Conservation (phyloP, 805 yeast genomes). For the Lachancea fermentati region DNA sequence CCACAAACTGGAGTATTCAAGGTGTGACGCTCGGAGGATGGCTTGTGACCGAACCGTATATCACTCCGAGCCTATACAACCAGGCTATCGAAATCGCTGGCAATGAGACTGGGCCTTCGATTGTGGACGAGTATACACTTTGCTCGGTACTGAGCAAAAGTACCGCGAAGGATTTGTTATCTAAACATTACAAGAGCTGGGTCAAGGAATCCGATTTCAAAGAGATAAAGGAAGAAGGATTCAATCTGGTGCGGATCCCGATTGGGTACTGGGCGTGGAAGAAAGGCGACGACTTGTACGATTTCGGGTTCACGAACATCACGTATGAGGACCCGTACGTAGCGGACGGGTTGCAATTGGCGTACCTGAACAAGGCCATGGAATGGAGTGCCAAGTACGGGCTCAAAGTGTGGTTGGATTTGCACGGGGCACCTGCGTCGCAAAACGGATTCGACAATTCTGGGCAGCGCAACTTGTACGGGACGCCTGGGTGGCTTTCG, state of each 20-base stretch:
- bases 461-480: slow-evolving; percentile 49
- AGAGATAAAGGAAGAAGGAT: slow-evolving; percentile 46
- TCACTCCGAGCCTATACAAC: slow-evolving; percentile 57
- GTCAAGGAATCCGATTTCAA: slow-evolving; percentile 54
- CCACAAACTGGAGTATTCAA: slow-evolving; percentile 5
- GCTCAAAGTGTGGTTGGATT: slow-evolving; percentile 65
- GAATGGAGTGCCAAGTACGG: slow-evolving; percentile 60
- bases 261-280: slow-evolving; percentile 79
- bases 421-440: slow-evolving; percentile 80
- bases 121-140: slow-evolving; percentile 55
- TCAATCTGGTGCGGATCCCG: slow-evolving; percentile 70
- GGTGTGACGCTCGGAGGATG: slow-evolving; percentile 67
- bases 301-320: slow-evolving; percentile 15
- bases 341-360: slow-evolving; percentile 49
- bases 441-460: slow-evolving; percentile 85
- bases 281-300: slow-evolving; percentile 19
- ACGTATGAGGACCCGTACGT: slow-evolving; percentile 54
- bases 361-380: slow-evolving; percentile 57
- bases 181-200: slow-evolving; percentile 53
- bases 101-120: slow-evolving; percentile 28
- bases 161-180: slow-evolving; percentile 39
- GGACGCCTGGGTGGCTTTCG: slow-evolving; percentile 39
- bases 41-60: slow-evolving; percentile 66
- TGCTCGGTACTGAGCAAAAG: slow-evolving; percentile 45
- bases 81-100: slow-evolving; percentile 29